Evolutionary conservation across 2,329 filamentous ascomycete species (phyloP).

Genomic region (Aspergillus quadricinctus): DNA sequence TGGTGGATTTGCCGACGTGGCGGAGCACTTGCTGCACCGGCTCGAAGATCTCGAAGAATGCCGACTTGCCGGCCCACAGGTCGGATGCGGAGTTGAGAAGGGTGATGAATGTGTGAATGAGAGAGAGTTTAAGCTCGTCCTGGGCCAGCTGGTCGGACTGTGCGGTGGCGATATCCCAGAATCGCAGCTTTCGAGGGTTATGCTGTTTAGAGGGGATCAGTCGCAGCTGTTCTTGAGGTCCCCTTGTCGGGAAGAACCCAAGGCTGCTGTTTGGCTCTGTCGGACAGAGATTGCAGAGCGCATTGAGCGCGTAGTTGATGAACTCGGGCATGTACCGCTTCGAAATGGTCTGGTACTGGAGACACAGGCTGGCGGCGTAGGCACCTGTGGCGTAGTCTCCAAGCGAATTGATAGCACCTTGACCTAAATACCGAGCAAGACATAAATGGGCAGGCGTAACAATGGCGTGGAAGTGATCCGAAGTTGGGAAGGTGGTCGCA

Average conservation of each 20-base stretch:
- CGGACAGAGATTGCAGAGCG: constrained; percentile 64
- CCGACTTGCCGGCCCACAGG: constrained; percentile 66
- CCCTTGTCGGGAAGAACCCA: constrained; percentile 60
- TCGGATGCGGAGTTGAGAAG: constrained; percentile 66
- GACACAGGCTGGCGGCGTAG: constrained; percentile 71
- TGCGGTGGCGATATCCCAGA: constrained; percentile 50
- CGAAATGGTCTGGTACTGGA: constrained; percentile 78
- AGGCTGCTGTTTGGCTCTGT: constrained; percentile 43
- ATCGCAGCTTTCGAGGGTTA: constrained; percentile 51
- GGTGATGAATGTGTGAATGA: constrained; percentile 59
- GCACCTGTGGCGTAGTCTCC: constrained; percentile 68
- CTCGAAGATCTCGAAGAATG: constrained; percentile 75
- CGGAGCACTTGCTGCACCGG: constrained; percentile 58
- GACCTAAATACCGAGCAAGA: constrained; percentile 78
- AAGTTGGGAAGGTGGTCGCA: constrained; percentile 83
- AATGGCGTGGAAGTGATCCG: constrained; percentile 95
- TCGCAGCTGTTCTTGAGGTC: constrained; percentile 50
- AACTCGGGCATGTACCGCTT: constrained; percentile 89
- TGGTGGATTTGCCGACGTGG: constrained; percentile 56
- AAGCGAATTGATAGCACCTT: constrained; percentile 64
- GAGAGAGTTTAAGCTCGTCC: constrained; percentile 52
- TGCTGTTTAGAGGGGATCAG: constrained; percentile 36
- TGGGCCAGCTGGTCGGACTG: constrained; percentile 19
- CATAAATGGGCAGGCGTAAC: constrained; percentile 83
- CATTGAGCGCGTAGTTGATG: constrained; percentile 74